These are phyloP conservation scores for Isatis tinctoria DNA, from an alignment of 345 rosid genomes.

Conservation along the genomic window DNA sequence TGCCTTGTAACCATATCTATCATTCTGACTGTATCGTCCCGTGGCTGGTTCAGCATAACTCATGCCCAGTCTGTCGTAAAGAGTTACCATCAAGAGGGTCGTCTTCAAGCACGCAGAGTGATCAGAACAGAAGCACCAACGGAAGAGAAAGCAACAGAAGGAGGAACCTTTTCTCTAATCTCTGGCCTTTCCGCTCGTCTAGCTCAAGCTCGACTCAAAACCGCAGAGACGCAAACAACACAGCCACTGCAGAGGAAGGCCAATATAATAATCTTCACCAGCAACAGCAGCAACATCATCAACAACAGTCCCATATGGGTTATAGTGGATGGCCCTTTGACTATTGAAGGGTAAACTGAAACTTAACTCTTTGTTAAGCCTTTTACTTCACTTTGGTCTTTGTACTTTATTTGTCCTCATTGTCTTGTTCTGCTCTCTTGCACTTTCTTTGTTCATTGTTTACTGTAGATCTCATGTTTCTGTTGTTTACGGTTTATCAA, in stretches of 20 bases:
- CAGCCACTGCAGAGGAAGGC: constrained; percentile 42
- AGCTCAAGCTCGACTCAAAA: constrained; percentile 32
- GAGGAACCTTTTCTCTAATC: constrained; percentile 53
- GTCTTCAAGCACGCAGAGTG: constrained; percentile 37
- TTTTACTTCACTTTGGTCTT: constrained; percentile 16
- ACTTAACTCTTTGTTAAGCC: neutral
- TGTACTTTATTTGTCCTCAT: constrained; percentile 9
- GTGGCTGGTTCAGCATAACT: constrained; percentile 78
- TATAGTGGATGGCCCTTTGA: constrained; percentile 84
- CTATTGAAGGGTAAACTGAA: constrained; percentile 32
- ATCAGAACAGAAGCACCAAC: constrained; percentile 38
- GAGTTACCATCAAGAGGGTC: constrained; percentile 65
- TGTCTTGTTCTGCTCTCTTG: constrained; percentile 8
- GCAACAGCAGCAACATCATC: constrained; percentile 12
- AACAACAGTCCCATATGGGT: constrained; percentile 47
- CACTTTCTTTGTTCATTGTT: constrained; percentile 17
- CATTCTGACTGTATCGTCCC: constrained; percentile 72
- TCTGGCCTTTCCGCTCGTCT: constrained; percentile 85
- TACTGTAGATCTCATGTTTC: constrained; percentile 19
- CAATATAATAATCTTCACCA: constrained; percentile 32
- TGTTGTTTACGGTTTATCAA: constrained; percentile 12
- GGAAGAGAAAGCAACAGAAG: constrained; percentile 57
- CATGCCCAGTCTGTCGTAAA: constrained; percentile 85
- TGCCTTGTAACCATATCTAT: constrained; percentile 77
- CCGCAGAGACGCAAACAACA: constrained; percentile 42